Evolutionary conservation across 768 basidiomycete species (phyloP).

Genomic region (Agrocybe praecox): DNA sequence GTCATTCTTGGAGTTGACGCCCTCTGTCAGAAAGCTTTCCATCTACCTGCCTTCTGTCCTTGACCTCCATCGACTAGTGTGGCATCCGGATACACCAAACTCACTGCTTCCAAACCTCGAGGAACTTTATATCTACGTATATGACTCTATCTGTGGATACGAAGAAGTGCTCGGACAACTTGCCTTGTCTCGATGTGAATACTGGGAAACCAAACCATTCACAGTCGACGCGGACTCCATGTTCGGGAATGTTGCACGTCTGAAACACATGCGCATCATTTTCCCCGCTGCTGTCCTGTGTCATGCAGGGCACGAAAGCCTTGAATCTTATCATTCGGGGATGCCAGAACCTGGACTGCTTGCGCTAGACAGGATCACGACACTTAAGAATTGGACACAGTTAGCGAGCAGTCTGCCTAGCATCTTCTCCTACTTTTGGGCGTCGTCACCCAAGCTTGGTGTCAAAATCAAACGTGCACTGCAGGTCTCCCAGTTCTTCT

Average conservation of each 20-base stretch:
- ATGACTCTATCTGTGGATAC: not conserved
- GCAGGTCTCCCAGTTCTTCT: slow-evolving; percentile 10
- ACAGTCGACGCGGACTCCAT: not conserved
- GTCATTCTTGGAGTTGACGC: slow-evolving; percentile 5
- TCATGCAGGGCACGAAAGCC: slow-evolving; percentile 3
- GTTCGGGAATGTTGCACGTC: not conserved
- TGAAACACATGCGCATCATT: slow-evolving; percentile 7
- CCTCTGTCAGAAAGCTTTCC: slow-evolving; percentile 3
- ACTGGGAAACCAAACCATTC: not conserved
- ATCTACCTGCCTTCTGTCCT: slow-evolving; percentile 3
- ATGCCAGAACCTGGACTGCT: not conserved
- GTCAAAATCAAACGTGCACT: slow-evolving; percentile 8
- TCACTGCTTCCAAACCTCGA: slow-evolving; percentile 9
- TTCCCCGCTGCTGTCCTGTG: slow-evolving; percentile 4
- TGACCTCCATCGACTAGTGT: slow-evolving; percentile 3
- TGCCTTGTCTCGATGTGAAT: slow-evolving; percentile 8
- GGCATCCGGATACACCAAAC: not conserved
- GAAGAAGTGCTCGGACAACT: slow-evolving; percentile 1
- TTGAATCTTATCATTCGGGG: not conserved
- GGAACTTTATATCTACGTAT: slow-evolving; percentile 5
- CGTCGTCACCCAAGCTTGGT: not conserved
- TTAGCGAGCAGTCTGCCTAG: slow-evolving; percentile 2
- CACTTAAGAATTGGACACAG: slow-evolving; percentile 6
- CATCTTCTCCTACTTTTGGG: slow-evolving; percentile 9
- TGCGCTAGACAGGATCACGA: not conserved